Evolutionary conservation across 352 stramenopile genomes (phyloP).

Genomic region (Globisporangium mamillatum): DNA sequence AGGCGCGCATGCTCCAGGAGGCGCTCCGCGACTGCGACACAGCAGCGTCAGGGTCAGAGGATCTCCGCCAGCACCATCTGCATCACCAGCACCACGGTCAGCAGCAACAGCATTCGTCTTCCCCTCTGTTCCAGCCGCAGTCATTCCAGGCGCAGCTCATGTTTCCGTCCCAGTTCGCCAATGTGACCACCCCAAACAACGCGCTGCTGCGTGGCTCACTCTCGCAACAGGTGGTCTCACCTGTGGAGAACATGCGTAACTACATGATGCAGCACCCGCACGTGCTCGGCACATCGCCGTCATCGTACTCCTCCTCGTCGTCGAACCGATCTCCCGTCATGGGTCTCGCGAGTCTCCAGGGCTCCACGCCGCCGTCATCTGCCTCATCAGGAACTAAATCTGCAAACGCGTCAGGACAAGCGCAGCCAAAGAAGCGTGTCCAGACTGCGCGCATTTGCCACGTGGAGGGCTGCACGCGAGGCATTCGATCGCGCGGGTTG

Average conservation of each 20-base stretch:
- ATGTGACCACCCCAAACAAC: slow-evolving; percentile 13
- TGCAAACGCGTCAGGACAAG: background rate
- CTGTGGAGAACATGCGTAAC: slow-evolving; percentile 15
- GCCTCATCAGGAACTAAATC: slow-evolving; percentile 17
- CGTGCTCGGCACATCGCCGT: slow-evolving; percentile 8
- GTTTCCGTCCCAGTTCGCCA: slow-evolving; percentile 23
- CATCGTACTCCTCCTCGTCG: slow-evolving; percentile 19
- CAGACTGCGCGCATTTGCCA: slow-evolving; percentile 65
- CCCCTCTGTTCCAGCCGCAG: slow-evolving; percentile 5
- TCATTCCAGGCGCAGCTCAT: slow-evolving; percentile 17
- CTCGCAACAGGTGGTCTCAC: slow-evolving; percentile 14
- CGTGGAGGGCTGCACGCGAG: slow-evolving; percentile 68
- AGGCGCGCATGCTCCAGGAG: slow-evolving; percentile 35
- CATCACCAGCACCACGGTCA: slow-evolving; percentile 3
- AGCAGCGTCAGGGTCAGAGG: background rate
- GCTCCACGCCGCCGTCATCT: slow-evolving; percentile 8
- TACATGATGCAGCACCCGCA: slow-evolving; percentile 3
- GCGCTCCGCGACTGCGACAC: slow-evolving; percentile 21
- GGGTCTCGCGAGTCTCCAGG: slow-evolving; percentile 8
- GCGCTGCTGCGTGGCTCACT: slow-evolving; percentile 3
- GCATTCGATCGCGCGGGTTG: slow-evolving; percentile 58
- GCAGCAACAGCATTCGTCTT: slow-evolving; percentile 10
- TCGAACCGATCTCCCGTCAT: slow-evolving; percentile 10
- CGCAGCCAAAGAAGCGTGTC: slow-evolving; percentile 48
- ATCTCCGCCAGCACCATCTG: slow-evolving; percentile 15